Conservation (phyloP, 352 stramenopile genomes). For the Phytopythium boreale region DNA sequence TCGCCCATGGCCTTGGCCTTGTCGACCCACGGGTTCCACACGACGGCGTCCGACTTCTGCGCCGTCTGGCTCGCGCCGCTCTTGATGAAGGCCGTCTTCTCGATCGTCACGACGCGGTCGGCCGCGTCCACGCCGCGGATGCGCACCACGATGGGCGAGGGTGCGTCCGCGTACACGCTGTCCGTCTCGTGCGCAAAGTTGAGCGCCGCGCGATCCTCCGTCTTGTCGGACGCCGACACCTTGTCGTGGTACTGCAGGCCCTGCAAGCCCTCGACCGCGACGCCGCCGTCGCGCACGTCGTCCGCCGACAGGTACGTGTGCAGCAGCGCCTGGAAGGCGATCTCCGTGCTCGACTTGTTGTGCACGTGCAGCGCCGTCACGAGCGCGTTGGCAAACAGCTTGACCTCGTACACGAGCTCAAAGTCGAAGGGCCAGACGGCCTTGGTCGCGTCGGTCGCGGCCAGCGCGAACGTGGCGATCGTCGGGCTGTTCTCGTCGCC, state of each 20-base stretch:
- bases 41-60: slow-evolving; percentile 78
- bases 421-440: slow-evolving; percentile 79
- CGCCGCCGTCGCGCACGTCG: slow-evolving; percentile 56
- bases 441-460: slow-evolving; percentile 35
- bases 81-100: slow-evolving; percentile 67
- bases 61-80: slow-evolving; percentile 21
- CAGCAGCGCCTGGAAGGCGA: slow-evolving; percentile 92
- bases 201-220: slow-evolving; percentile 56
- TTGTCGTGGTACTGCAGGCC: slow-evolving; percentile 89
- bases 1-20: slow-evolving; percentile 93
- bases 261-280: slow-evolving; percentile 83
- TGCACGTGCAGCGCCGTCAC: slow-evolving; percentile 87
- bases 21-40: slow-evolving; percentile 93
- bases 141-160: slow-evolving; percentile 59
- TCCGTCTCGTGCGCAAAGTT: slow-evolving; percentile 83
- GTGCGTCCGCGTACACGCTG: slow-evolving; percentile 82
- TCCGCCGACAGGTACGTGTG: slow-evolving; percentile 94
- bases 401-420: slow-evolving; percentile 83
- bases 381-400: slow-evolving; percentile 77
- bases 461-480: slow-evolving; percentile 63
- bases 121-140: slow-evolving; percentile 48
- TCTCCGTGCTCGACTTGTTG: slow-evolving; percentile 85
- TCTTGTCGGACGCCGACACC: slow-evolving; percentile 62
- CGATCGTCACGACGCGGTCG: slow-evolving; percentile 66
- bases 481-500: slow-evolving; percentile 40